Percentiles rank a stretch among this genome's conserved stretches.
Evolutionary conservation across 176 grass and related monocot species (phyloP).

Genomic region (Hyparrhenia diplandra): DNA sequence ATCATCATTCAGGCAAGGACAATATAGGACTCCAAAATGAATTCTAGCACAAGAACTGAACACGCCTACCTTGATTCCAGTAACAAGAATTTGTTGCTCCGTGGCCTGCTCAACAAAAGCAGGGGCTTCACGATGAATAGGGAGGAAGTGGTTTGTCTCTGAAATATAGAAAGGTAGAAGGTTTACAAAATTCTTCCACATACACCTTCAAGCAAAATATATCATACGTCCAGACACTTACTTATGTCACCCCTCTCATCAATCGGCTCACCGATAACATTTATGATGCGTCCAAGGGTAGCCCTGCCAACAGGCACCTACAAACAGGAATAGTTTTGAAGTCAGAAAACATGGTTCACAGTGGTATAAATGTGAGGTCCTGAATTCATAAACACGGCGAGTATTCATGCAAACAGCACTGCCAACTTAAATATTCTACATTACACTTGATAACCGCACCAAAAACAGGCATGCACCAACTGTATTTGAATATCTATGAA

Average conservation of each 20-base stretch:
- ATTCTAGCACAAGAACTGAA: neutral
- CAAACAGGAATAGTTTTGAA: constrained; percentile 3
- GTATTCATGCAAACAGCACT: neutral
- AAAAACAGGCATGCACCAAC: neutral
- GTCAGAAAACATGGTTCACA: neutral
- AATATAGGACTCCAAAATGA: neutral
- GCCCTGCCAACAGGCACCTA: constrained; percentile 95
- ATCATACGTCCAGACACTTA: constrained; percentile 29
- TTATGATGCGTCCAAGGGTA: constrained; percentile 90
- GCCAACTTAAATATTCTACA: neutral
- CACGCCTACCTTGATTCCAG: constrained; percentile 73
- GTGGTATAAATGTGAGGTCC: neutral
- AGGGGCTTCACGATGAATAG: constrained; percentile 89
- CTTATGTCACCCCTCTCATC: constrained; percentile 87
- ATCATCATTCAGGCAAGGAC: neutral
- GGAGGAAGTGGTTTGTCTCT: constrained; percentile 78
- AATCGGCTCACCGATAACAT: constrained; percentile 91
- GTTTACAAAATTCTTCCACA: constrained; percentile 1
- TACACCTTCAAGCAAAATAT: neutral
- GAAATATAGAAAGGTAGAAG: neutral
- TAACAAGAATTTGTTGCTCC: constrained; percentile 95
- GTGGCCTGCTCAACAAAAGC: constrained; percentile 95
- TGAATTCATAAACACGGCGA: neutral
- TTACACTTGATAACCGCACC: neutral
- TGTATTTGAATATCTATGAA: too few species aligned